These are phyloP conservation scores for Penicillium macrosclerotiorum DNA, from an alignment of 495 filamentous ascomycete species.

Conservation along the genomic window DNA sequence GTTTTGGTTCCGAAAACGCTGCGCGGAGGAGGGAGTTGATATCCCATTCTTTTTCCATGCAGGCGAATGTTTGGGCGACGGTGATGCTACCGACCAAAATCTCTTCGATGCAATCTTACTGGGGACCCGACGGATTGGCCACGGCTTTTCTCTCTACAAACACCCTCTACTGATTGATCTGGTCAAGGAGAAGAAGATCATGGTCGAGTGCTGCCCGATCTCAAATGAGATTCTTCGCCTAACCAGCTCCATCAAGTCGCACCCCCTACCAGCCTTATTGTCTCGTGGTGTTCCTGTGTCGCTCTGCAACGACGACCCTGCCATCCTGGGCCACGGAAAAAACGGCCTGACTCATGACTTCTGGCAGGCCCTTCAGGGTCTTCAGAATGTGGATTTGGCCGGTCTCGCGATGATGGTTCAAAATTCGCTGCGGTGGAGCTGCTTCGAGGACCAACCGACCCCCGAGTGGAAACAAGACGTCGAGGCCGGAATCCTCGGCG, in stretches of 20 bases:
- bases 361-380: conserved; percentile 85
- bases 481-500: conserved; percentile 70
- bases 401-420: conserved; percentile 78
- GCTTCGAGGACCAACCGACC: conserved; percentile 72
- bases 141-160: conserved; percentile 84
- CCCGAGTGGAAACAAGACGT: conserved; percentile 71
- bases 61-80: conserved; percentile 79
- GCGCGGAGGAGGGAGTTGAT: conserved; percentile 70
- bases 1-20: conserved; percentile 89
- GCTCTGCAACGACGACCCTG: conserved; percentile 84
- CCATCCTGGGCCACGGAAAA: conserved; percentile 71
- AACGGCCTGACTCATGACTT: conserved; percentile 84
- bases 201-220: conserved; percentile 84
- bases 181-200: conserved; percentile 81
- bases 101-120: conserved; percentile 88
- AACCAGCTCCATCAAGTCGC: conserved; percentile 69
- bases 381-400: conserved; percentile 74
- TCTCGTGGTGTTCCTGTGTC: conserved; percentile 68
- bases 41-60: conserved; percentile 98
- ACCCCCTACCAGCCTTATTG: conserved; percentile 80
- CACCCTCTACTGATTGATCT: conserved; percentile 87
- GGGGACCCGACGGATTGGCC: conserved; percentile 83
- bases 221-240: conserved; percentile 82
- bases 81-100: conserved; percentile 73
- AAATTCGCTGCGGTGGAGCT: conserved; percentile 88